Evolutionary conservation across 441 rosid species (phyloP).

Genomic region (Manihot esculenta): DNA sequence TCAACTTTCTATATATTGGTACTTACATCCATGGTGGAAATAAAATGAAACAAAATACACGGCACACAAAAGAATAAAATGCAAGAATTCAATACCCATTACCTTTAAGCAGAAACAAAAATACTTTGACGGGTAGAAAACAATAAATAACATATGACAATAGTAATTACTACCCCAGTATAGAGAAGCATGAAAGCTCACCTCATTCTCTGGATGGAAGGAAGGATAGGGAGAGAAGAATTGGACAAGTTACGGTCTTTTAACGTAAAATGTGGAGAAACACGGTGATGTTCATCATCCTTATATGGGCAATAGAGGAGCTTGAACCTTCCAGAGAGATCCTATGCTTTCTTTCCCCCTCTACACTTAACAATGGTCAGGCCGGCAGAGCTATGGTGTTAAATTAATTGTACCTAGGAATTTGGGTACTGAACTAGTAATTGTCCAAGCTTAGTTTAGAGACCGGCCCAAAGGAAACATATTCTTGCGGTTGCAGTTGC

Average conservation of each 20-base stretch:
- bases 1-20: background rate
- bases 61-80: background rate
- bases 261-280: background rate
- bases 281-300: background rate
- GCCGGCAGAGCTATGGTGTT: background rate
- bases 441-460: no score
- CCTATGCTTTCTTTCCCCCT: slow-evolving; percentile 7
- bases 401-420: no score
- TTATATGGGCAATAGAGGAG: background rate
- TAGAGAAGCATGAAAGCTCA: background rate
- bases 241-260: background rate
- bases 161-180: no score
- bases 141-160: background rate
- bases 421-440: no score
- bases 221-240: background rate
- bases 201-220: slow-evolving; percentile 7
- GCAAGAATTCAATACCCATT: background rate
- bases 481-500: no score
- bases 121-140: no score
- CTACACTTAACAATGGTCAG: background rate
- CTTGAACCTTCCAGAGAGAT: slow-evolving; percentile 18
- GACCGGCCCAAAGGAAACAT: no score
- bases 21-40: background rate
- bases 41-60: background rate
- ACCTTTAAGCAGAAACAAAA: background rate